A percentile compares a stretch with the other conserved stretches of the same genome.
Conservation (phyloP, 1,284 basidiomycete genomes). For the Sphagnurus paluster region DNA sequence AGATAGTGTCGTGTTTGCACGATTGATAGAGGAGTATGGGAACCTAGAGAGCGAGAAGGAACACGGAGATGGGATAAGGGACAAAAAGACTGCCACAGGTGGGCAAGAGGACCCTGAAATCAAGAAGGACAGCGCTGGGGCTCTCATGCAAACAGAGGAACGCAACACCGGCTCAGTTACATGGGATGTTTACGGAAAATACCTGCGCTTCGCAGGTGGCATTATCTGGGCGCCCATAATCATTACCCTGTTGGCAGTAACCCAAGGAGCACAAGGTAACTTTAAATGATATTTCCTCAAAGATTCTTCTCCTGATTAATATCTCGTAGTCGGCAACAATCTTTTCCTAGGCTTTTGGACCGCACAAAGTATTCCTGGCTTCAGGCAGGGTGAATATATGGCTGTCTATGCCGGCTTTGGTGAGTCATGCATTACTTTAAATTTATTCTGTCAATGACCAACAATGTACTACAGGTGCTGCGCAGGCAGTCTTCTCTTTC, state of each 20-base stretch:
- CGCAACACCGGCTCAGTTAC: conserved; percentile 53
- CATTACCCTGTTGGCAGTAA: conserved; percentile 34
- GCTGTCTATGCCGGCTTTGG: conserved; percentile 67
- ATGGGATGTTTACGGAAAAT: conserved; percentile 51
- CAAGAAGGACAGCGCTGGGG: conserved; percentile 22
- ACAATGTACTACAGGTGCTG: conserved; percentile 28
- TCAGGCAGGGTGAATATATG: conserved; percentile 63
- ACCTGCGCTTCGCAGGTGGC: conserved; percentile 53
- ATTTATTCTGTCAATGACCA: background rate
- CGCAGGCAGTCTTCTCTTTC: conserved; percentile 56
- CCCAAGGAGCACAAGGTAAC: conserved; percentile 41
- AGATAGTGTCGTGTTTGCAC: conserved; percentile 53
- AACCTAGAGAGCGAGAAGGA: conserved; percentile 32
- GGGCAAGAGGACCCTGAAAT: conserved; percentile 26
- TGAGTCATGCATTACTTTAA: conserved; percentile 5
- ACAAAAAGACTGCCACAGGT: conserved; percentile 19
- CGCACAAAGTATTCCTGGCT: conserved; percentile 39
- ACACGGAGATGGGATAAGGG: conserved; percentile 1
- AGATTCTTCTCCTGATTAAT: background rate
- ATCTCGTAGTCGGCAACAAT: conserved; percentile 39
- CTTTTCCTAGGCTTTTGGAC: conserved; percentile 53
- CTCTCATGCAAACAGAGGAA: conserved; percentile 56
- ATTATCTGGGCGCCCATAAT: conserved; percentile 46
- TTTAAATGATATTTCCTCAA: background rate
- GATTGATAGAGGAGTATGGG: conserved; percentile 63